These are phyloP conservation scores for Ascochyta viciae-villosae DNA, from an alignment of 2,329 filamentous ascomycete species.

Conservation along the genomic window DNA sequence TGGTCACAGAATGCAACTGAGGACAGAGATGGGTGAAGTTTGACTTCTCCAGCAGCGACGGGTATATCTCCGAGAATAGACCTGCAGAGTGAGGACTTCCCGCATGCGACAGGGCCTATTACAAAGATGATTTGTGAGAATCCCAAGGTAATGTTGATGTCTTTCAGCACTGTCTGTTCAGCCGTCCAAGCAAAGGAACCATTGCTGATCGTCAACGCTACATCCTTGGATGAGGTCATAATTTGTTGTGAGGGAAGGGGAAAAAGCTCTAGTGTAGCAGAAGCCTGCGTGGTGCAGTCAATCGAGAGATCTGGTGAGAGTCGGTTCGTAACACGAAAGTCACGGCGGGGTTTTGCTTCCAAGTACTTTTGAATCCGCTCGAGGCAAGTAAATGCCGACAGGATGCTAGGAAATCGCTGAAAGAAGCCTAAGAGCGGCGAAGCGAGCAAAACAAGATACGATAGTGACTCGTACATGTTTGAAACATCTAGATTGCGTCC, in stretches of 20 bases:
- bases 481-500: background rate
- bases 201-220: background rate
- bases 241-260: background rate
- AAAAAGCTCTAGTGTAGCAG: too few species aligned
- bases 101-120: constrained; percentile 20
- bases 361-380: constrained; percentile 3
- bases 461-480: constrained; percentile 5
- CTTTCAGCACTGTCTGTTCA: background rate
- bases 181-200: background rate
- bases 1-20: constrained; percentile 48
- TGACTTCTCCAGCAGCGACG: background rate
- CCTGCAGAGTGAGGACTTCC: constrained; percentile 47
- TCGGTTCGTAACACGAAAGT: background rate
- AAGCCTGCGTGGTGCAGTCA: too few species aligned
- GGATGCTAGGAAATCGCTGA: background rate
- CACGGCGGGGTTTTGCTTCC: background rate
- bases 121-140: constrained; percentile 14
- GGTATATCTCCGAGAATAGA: constrained; percentile 25
- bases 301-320: too few species aligned
- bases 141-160: background rate
- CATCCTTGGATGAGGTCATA: background rate
- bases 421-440: background rate
- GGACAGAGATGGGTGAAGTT: background rate
- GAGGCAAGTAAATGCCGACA: background rate
- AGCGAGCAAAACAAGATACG: constrained; percentile 4